Base-by-base conservation (phyloP, 768 basidiomycete species). In the Tylopilus balloui region DNA sequence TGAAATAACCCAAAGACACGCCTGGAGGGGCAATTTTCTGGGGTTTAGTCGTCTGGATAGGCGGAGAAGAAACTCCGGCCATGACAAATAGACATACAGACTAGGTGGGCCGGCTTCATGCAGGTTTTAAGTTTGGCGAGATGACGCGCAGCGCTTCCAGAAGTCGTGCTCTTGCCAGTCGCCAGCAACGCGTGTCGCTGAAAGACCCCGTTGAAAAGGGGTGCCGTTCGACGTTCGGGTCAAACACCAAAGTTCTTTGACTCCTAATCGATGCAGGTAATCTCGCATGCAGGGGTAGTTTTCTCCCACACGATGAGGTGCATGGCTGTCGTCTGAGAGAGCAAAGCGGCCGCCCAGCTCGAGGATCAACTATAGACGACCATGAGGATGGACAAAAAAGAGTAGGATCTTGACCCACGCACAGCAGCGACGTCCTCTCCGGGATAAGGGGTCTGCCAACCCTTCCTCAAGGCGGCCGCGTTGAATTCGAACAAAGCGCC, bases 261-360 rank as follows among this genome's bases (percentile, higher is more conserved):
- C 75, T 4, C 78, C 79, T n/a, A 78, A 62, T 3, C 69, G 69
- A 39, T 71, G 69, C 24, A 92, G 71, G 67, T 97, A 98, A 11
- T 74, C 72, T 40, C 71, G 73, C 53, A 87, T 67, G 17, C 77
- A 74, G 47, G 71, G 61, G 59, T 97, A 99, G 66, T 97, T 92
- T 50, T 92, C 73, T 0, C 92, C 93, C 46, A 98, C 92, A 9
- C 82, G 81, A 25, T 82, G 80, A 2, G 92, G 87, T 1, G 91
- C 92, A 60, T 99, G 96, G 45, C 93, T 94, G 69, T 98, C 96
- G 64, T 98, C 96, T 6, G 95, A 98, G 23, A 99, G 75, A 17
- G 85, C 79, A 54, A 96, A 80, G 20, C 81, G 79, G 3, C 94
- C 96, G 10, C 77, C 79, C 41, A 75, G 67, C 36, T 74, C 62